Percentiles rank a stretch among this genome's conserved stretches.
phyloP scores from a whole-genome alignment of 495 filamentous ascomycete genomes.

The Trichoderma reesei region DNA sequence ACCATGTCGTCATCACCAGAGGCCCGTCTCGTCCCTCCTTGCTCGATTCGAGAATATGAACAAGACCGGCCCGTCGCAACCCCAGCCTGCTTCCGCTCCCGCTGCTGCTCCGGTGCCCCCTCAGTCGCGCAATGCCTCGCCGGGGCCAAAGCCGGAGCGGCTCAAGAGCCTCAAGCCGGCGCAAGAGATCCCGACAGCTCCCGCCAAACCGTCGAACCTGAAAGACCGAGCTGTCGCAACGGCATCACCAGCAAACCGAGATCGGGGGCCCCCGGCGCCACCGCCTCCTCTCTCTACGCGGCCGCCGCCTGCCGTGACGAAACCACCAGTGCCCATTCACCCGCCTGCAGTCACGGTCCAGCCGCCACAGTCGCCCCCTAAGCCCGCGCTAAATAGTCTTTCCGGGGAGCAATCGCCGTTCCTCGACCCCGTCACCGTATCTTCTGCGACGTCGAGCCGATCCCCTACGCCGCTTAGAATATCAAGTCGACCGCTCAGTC shows the following conservation, averaged over 20 bases:
- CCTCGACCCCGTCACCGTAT: constrained; percentile 36
- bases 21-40: constrained; percentile 82
- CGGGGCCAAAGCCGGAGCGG: constrained; percentile 29
- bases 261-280: constrained; percentile 11
- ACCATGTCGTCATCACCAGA: constrained; percentile 30
- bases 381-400: constrained; percentile 27
- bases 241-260: constrained; percentile 14
- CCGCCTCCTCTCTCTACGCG: constrained; percentile 20
- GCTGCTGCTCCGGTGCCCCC: too few species aligned
- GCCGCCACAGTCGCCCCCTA: constrained; percentile 67
- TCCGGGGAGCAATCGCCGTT: constrained; percentile 31
- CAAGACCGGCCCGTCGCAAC: constrained; percentile 31
- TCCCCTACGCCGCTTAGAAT: constrained; percentile 43
- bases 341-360: constrained; percentile 64
- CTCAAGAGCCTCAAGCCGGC: constrained; percentile 37
- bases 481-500: constrained; percentile 42
- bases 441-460: constrained; percentile 31
- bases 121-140: constrained; percentile 26
- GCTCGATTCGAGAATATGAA: constrained; percentile 89
- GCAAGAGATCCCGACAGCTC: constrained; percentile 29
- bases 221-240: constrained; percentile 20
- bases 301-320: constrained; percentile 23
- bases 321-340: constrained; percentile 43
- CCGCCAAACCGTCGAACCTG: constrained; percentile 16
- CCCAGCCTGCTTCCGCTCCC: constrained; percentile 19